Base-by-base conservation (phyloP, 108 stramenopile species). In the Cyclotella baltica region DNA sequence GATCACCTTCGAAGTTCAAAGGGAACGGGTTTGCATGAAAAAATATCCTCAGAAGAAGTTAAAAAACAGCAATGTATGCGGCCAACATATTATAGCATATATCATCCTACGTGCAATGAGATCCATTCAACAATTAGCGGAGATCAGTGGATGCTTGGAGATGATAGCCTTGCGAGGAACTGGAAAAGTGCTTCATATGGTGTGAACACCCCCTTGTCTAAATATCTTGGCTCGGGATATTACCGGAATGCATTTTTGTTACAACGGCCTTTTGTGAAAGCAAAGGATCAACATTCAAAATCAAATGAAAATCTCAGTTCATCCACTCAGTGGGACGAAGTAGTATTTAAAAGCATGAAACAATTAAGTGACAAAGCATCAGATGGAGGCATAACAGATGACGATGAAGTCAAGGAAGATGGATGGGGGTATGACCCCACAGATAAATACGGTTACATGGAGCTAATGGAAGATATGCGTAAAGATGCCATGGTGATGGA, bases 401-500 rank as follows among this genome's bases (percentile, higher is more conserved):
- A 80, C 52, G 79, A 73, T 63, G 53, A 65, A 52, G 62, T 69
- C 8, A 48, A 11, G 25, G 10, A 37, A 36, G 64, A 27, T 5
- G 73, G 80, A 25, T 81, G 67, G 69, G 73, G 40, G 29, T 81
- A 57, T 27, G 69, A 81, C 56, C 67, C 80, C n/a, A 20, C 30
- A 1, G 80, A 81, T 30, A 70, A 75, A 35, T 81, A 81, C 52
- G 51, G 53, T 15, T 80, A 59, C 36, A 28, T 55, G 36, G 62
- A 78, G 15, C 57, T 58, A 31, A 56, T 67, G 33, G 86, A 89
- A 64, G 72, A 78, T 55, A 89, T 77, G 58, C 78, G 91, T 19
- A 90, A 84, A 80, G 94, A 96, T 80, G 90, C 92, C 33, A 76
- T 92, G 68, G 86, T 92, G 11, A 88, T 88, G 58, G 94, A 96